Evolutionary conservation across 1,284 basidiomycete species (phyloP).

Genomic region (Leccinum solheimii): DNA sequence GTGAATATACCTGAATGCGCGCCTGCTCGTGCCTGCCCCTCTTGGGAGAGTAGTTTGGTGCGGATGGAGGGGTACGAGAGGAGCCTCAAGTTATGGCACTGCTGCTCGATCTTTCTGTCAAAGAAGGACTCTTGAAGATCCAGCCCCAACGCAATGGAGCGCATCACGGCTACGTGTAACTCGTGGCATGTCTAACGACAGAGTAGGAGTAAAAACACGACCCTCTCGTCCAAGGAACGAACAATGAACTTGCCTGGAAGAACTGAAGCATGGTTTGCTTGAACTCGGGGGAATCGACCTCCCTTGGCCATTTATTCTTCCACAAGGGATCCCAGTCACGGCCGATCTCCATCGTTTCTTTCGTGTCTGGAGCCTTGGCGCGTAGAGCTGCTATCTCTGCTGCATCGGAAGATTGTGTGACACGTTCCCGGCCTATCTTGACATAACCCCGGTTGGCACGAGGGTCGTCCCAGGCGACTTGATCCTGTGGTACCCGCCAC

Average conservation of each 20-base stretch:
- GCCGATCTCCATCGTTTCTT: slow-evolving; percentile 86
- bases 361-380: slow-evolving; percentile 71
- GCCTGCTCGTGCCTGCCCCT: slow-evolving; percentile 77
- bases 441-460: slow-evolving; percentile 84
- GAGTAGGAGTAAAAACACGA: not conserved
- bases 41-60: slow-evolving; percentile 52
- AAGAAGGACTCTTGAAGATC: slow-evolving; percentile 73
- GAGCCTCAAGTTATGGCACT: slow-evolving; percentile 75
- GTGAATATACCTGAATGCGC: slow-evolving; percentile 64
- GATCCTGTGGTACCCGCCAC: slow-evolving; percentile 39
- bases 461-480: slow-evolving; percentile 77
- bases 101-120: slow-evolving; percentile 69
- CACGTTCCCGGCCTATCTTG: slow-evolving; percentile 74
- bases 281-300: slow-evolving; percentile 63
- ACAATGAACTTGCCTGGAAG: slow-evolving; percentile 50
- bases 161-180: slow-evolving; percentile 74
- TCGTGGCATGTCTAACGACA: slow-evolving; percentile 64
- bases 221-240: not conserved
- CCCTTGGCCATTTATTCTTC: slow-evolving; percentile 79
- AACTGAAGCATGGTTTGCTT: slow-evolving; percentile 72
- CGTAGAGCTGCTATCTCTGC: slow-evolving; percentile 76
- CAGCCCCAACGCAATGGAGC: slow-evolving; percentile 77
- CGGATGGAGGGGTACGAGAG: slow-evolving; percentile 75
- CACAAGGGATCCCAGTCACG: slow-evolving; percentile 72
- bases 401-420: slow-evolving; percentile 70